Base-by-base conservation (phyloP, 2,329 filamentous ascomycete species). In the Gaeumannomyces tritici region DNA sequence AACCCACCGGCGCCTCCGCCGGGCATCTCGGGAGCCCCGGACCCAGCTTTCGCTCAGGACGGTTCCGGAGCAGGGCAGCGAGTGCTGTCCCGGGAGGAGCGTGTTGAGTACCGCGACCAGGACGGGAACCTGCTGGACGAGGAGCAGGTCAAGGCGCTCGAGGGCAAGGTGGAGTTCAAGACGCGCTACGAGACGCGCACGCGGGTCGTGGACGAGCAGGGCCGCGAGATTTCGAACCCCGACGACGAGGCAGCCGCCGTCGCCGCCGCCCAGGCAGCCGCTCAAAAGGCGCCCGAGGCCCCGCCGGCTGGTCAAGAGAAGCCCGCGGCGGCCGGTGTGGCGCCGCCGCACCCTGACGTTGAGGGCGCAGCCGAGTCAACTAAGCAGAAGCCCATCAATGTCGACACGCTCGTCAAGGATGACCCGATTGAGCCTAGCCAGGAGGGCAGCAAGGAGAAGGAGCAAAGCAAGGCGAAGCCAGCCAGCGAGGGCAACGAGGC, bases 141-240 rank as follows among this genome's bases (percentile, higher is more conserved):
- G 62, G 89, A 92, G 70, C 85, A 96, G 73, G 92, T 99, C 64
- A 85, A 89, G 70, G 85, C 84, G 26, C 84, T 99, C 35, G 85
- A 93, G 74, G 95, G 93, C 70, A 96, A 96, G 76, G 93, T 98
- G 64, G 91, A 91, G 70, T 97, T 99, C 78, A 88, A 96, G 78
- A 98, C 95, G 15, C 89, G 89, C 67, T 97, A 97, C 73, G 93
- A 98, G 80, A 97, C 93, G n/a, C 85, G 90, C 66, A 97, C 92
- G 11, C 88, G 91, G 63, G 76, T 98, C 62, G 81, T 96, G 55
- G 91, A 96, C 74, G 84, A 84, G 61, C 74, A 86, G 56, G 95
- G 93, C 64, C 91, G 93, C 67, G 90, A 96, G 71, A 76, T 96
- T n/a, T 73, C 73, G 13, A 68, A 74, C 42, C 76, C 77, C 18